Percentiles rank a stretch among this genome's conserved stretches.
These are phyloP conservation scores for Microsporum ferrugineum DNA, from an alignment of 2,329 filamentous ascomycete species.

Conservation along the genomic window DNA sequence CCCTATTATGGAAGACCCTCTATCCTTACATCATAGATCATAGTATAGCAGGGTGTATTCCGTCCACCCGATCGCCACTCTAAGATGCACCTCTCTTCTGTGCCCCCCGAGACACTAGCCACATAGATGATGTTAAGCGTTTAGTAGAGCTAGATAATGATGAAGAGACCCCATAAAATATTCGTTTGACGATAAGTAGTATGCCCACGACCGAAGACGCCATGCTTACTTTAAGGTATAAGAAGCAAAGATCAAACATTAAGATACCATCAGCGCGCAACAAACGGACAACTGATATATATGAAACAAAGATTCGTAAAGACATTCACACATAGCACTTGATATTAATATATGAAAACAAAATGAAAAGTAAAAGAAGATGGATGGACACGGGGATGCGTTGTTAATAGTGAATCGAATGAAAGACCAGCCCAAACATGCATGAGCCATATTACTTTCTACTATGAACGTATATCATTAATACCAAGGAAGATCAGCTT, in stretches of 20 bases:
- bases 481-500: constrained; percentile 53
- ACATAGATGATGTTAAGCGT: too few relatives aligned
- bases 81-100: too few relatives aligned
- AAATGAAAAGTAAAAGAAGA: not conserved
- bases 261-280: not conserved
- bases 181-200: not conserved
- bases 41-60: too few relatives aligned
- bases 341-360: not conserved
- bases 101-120: too few relatives aligned
- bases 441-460: not conserved
- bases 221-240: not conserved
- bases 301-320: not conserved
- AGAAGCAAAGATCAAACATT: not conserved
- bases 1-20: too few relatives aligned
- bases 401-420: not conserved
- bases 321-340: constrained; percentile 1
- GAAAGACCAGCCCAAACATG: not conserved
- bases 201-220: not conserved
- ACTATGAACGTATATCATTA: constrained; percentile 13
- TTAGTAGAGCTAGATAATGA: too few relatives aligned
- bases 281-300: not conserved
- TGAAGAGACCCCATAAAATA: not conserved
- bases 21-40: too few relatives aligned
- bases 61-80: too few relatives aligned
- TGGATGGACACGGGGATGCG: not conserved